A percentile compares a stretch with the other conserved stretches of the same genome.
Evolutionary conservation across 2,329 filamentous ascomycete genomes (phyloP).

Genomic region (Fusarium armeniacum): DNA sequence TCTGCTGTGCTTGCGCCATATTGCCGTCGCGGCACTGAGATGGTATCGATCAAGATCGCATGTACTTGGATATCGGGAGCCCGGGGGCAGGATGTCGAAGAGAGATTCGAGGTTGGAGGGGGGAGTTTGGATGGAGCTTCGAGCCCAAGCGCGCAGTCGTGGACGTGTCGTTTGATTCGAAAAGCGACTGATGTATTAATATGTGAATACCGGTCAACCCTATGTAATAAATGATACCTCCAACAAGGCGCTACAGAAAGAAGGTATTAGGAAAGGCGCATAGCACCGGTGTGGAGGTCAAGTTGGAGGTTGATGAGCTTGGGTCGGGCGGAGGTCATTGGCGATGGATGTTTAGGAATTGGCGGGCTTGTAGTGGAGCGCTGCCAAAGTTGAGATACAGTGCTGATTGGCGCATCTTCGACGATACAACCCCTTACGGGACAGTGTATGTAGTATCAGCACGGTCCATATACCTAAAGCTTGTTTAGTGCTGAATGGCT

Average conservation of each 20-base stretch:
- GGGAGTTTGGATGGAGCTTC: constrained; percentile 26
- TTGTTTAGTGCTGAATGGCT: neutral
- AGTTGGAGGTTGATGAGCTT: constrained; percentile 45
- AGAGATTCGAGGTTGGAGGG: constrained; percentile 20
- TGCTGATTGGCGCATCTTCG: constrained; percentile 6
- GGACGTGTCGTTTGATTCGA: constrained; percentile 27
- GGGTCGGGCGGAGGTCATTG: constrained; percentile 45
- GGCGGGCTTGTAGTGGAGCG: constrained; percentile 32
- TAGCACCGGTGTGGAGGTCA: constrained; percentile 42
- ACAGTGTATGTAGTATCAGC: accelerated
- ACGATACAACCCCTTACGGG: accelerated
- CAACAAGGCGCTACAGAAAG: constrained; percentile 33
- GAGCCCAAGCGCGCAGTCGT: constrained; percentile 30
- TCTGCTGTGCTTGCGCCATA: constrained; percentile 63
- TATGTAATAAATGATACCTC: constrained; percentile 26
- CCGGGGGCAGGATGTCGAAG: constrained; percentile 14
- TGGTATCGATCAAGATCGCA: constrained; percentile 48
- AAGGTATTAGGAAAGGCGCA: constrained; percentile 44
- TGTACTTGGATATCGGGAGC: constrained; percentile 44
- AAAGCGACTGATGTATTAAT: neutral
- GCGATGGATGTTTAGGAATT: constrained; percentile 45
- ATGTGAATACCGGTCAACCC: neutral
- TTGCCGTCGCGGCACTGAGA: constrained; percentile 49
- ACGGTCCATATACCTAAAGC: constrained; percentile 6
- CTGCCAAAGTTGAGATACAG: constrained; percentile 34